Evolutionary conservation across 345 rosid species (phyloP), one percentile per base, ranked within the genome.

Genomic region (Theobroma cacao): DNA sequence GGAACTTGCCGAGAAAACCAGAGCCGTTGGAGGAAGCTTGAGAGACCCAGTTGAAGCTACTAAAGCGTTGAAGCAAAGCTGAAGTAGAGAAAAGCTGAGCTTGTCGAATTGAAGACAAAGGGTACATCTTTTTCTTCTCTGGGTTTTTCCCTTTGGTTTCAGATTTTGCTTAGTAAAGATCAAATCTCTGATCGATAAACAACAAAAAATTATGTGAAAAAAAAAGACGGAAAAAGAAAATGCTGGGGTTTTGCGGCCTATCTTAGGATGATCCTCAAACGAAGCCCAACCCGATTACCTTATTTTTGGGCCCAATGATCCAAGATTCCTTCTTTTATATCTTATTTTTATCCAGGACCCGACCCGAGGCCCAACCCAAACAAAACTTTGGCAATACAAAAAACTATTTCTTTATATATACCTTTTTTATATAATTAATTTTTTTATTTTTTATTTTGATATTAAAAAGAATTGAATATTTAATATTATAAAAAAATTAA

Each of bases 31-130:
- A 52, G 1, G 62, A 50, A 72, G 62, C 28, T 75, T 45, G 68
- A 75, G 43, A 60, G 56, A 75, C 30, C 58, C 68, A 43, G 2
- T 43, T 75, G 72, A 63, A 52, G 68, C 24, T 75, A 47, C 61
- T n/a, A 45, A 64, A 75, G 22, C 68, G 30, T 47, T 65, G 72
- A n/a, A 63, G 48, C 56, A 63, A 50, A n/a, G 48, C 12, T n/a
- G 71, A 48, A 20, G 78, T 1, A 11, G 43, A 48, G 22, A 38
- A 48, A 62, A 31, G 68, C 14, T 47, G 71, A 75, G 70, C 59
- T 18, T 61, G 78, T 60, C 78, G 78, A 75, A 61, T 45, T 45
- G 70, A 62, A 47, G 78, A 75, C 38, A 62, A 45, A 18, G 61
- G 45, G 20, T 63, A 26, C 78, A 75, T 75, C n/a, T n/a, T 30